Conservation (phyloP, 305 asterid species). For the Fraxinus latifolia region DNA sequence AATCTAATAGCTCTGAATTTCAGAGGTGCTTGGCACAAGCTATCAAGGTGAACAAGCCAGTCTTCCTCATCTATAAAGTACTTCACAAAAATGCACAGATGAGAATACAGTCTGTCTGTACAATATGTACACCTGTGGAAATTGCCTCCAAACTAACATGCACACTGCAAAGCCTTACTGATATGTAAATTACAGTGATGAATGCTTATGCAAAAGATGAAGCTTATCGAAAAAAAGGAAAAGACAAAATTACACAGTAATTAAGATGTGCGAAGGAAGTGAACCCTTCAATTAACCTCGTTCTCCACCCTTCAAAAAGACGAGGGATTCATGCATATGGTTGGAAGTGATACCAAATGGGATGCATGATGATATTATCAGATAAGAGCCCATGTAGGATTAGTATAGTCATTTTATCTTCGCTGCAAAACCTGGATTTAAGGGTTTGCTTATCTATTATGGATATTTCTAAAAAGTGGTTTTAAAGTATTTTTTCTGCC, state of each 20-base stretch:
- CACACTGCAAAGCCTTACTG: not conserved
- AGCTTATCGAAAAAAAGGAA: not conserved
- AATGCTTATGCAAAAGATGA: not conserved
- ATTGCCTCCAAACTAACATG: not conserved
- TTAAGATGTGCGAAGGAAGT: not conserved
- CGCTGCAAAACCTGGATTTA: not conserved
- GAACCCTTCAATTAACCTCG: not conserved
- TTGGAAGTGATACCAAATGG: not conserved
- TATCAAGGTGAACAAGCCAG: constrained; percentile 8
- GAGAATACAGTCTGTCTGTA: not conserved
- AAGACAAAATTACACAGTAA: not conserved
- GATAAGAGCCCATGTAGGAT: not conserved
- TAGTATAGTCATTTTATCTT: not conserved
- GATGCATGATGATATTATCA: not conserved
- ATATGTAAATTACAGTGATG: not conserved
- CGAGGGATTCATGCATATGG: not conserved
- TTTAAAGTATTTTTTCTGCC: not conserved
- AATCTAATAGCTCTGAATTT: constrained; percentile 14
- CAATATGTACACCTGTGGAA: not conserved
- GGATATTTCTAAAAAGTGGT: not conserved
- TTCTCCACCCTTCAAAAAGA: not conserved
- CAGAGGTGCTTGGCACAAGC: not conserved
- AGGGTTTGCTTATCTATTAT: not conserved
- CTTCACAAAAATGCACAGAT: not conserved
- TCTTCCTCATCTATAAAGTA: constrained; percentile 17